A percentile compares a stretch with the other conserved stretches of the same genome.
Evolutionary conservation across 2,329 filamentous ascomycete genomes (phyloP).

Genomic region (Alternaria longipes): DNA sequence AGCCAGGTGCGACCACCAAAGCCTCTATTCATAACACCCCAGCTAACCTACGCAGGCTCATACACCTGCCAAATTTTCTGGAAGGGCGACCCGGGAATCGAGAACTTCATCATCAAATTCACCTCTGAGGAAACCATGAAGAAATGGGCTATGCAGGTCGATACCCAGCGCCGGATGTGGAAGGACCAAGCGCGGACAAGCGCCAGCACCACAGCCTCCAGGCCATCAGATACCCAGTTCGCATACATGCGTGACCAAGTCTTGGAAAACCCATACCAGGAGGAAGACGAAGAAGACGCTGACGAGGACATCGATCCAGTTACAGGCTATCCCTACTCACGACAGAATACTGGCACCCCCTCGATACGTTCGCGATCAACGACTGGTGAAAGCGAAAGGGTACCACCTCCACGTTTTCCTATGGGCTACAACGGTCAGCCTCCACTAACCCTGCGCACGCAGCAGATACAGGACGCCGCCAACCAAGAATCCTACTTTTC

Average conservation of each 20-base stretch:
- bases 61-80: constrained; percentile 98
- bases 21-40: not conserved
- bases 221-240: constrained; percentile 75
- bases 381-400: constrained; percentile 73
- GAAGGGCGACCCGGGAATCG: constrained; percentile 94
- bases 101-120: constrained; percentile 96
- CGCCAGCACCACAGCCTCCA: constrained; percentile 58
- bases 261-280: constrained; percentile 83
- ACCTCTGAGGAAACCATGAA: constrained; percentile 90
- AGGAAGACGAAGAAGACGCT: constrained; percentile 67
- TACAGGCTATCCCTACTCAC: constrained; percentile 60
- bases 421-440: constrained; percentile 62
- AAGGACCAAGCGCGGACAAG: constrained; percentile 62
- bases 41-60: constrained; percentile 66
- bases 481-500: constrained; percentile 96
- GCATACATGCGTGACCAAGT: constrained; percentile 77
- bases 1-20: constrained; percentile 72
- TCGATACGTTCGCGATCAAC: constrained; percentile 80
- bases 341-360: constrained; percentile 75
- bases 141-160: constrained; percentile 86
- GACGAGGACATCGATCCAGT: constrained; percentile 56
- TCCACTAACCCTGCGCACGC: constrained; percentile 74
- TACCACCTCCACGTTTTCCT: constrained; percentile 77
- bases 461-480: constrained; percentile 65
- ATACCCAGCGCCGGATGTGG: constrained; percentile 71